Percentiles rank a stretch among this genome's conserved stretches.
These are phyloP conservation scores for Cicer arietinum DNA, from an alignment of 306 rosid genomes.

Conservation along the genomic window DNA sequence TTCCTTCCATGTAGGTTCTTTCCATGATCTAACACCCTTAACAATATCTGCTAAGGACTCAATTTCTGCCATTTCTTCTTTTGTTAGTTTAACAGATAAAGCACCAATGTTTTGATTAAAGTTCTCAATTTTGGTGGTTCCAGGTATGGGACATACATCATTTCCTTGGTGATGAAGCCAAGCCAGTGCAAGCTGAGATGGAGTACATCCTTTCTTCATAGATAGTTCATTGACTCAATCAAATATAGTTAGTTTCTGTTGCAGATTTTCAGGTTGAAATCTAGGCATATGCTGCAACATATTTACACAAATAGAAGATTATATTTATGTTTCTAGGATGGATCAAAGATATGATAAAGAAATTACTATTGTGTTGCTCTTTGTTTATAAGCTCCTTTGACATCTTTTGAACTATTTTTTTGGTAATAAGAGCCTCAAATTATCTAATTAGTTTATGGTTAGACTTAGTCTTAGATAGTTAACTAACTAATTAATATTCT, in stretches of 20 bases:
- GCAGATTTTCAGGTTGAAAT: constrained; percentile 62
- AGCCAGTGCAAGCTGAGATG: constrained; percentile 70
- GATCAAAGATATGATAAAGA: too few relatives aligned
- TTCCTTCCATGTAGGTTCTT: constrained; percentile 44
- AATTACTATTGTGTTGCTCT: too few relatives aligned
- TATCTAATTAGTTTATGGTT: too few relatives aligned
- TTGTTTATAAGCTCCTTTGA: too few relatives aligned
- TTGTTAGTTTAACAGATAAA: constrained; percentile 64
- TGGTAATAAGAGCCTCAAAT: too few relatives aligned
- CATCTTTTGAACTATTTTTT: too few relatives aligned
- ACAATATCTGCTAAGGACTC: constrained; percentile 60
- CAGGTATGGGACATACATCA: constrained; percentile 74
- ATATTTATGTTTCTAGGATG: too few relatives aligned
- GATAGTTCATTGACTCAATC: constrained; percentile 67
- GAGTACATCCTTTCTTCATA: constrained; percentile 62
- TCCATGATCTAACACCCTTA: constrained; percentile 44
- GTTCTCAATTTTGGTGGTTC: constrained; percentile 71
- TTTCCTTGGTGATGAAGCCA: constrained; percentile 78
- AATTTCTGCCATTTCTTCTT: constrained; percentile 64
- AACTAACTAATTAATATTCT: too few relatives aligned
- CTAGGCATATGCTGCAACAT: constrained; percentile 54
- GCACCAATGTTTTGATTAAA: constrained; percentile 66
- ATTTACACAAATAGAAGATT: too few relatives aligned
- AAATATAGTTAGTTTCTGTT: constrained; percentile 62
- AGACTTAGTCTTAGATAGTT: too few relatives aligned